A percentile compares a stretch with the other conserved stretches of the same genome.
phyloP scores from a whole-genome alignment of 2,329 filamentous ascomycete genomes.

The Talaromyces sp. region DNA sequence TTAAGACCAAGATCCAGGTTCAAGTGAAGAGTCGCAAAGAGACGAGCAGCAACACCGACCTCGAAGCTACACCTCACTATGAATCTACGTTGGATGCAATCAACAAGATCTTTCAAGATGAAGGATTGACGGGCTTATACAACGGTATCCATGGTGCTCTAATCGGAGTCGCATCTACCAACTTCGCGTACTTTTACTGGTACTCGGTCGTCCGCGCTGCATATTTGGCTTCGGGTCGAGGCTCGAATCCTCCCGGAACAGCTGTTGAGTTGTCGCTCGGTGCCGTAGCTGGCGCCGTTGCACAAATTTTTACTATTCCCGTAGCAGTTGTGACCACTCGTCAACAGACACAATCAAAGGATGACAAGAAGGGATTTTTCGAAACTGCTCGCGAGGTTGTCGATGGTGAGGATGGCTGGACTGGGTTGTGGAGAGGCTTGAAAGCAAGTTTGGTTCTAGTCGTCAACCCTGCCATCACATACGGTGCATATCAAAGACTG shows the following conservation, averaged over 20 bases:
- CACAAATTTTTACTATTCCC: constrained; percentile 94
- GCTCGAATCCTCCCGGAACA: constrained; percentile 67
- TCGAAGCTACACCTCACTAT: constrained; percentile 65
- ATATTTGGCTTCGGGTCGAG: constrained; percentile 62
- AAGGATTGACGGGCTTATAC: constrained; percentile 80
- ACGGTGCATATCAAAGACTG: constrained; percentile 90
- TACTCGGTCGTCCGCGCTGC: constrained; percentile 82
- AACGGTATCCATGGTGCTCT: constrained; percentile 82
- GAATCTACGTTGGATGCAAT: constrained; percentile 84
- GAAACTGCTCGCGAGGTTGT: constrained; percentile 88
- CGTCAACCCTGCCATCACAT: constrained; percentile 95
- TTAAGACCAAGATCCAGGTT: constrained; percentile 94
- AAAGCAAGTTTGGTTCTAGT: constrained; percentile 95
- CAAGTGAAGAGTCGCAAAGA: constrained; percentile 67
- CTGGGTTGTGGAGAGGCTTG: constrained; percentile 87
- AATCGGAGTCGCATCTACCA: constrained; percentile 90
- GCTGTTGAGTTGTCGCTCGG: constrained; percentile 78
- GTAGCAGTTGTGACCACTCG: constrained; percentile 92
- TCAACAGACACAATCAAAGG: constrained; percentile 86
- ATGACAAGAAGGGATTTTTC: constrained; percentile 77
- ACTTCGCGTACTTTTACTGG: constrained; percentile 99
- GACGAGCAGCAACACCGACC: constrained; percentile 40
- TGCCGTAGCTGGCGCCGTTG: constrained; percentile 81
- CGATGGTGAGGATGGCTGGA: constrained; percentile 81
- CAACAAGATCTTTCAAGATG: constrained; percentile 72